A percentile compares a stretch with the other conserved stretches of the same genome.
phyloP scores from a whole-genome alignment of 306 rosid species.

The Cajanus cajan region DNA sequence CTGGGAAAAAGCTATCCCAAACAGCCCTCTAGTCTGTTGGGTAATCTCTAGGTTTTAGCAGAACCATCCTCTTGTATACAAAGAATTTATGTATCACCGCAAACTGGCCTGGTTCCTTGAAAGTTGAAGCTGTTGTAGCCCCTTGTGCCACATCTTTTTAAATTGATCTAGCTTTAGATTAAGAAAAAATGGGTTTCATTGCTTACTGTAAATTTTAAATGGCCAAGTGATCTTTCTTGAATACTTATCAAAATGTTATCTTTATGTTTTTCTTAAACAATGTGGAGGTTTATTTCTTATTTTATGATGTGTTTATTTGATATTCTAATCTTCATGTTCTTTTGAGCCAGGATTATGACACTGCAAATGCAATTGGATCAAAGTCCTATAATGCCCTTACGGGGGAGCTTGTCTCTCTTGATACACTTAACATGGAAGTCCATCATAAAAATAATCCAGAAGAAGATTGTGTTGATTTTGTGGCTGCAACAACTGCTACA shows the following conservation, averaged over 20 bases:
- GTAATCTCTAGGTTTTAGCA: background rate
- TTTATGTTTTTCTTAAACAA: slow-evolving; percentile 9
- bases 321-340: slow-evolving; percentile 24
- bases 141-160: background rate
- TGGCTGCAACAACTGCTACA: slow-evolving; percentile 95
- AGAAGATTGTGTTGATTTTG: slow-evolving; percentile 95
- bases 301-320: slow-evolving; percentile 31
- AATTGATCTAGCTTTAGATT: slow-evolving; percentile 18
- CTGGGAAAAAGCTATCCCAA: background rate
- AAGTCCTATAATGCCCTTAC: slow-evolving; percentile 87
- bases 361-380: slow-evolving; percentile 75
- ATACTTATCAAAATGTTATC: slow-evolving; percentile 9
- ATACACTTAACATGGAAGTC: slow-evolving; percentile 56
- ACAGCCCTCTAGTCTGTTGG: background rate
- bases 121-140: slow-evolving; percentile 13
- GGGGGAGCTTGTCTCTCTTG: slow-evolving; percentile 97
- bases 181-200: background rate
- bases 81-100: slow-evolving; percentile 1
- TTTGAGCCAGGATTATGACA: slow-evolving; percentile 63
- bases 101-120: background rate
- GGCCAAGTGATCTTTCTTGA: slow-evolving; percentile 19
- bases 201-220: slow-evolving; percentile 1
- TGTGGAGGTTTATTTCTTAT: background rate
- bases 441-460: slow-evolving; percentile 48
- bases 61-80: background rate